phyloP scores from a whole-genome alignment of 2,329 filamentous ascomycete genomes.

The Neopestalotiopsis sp. region DNA sequence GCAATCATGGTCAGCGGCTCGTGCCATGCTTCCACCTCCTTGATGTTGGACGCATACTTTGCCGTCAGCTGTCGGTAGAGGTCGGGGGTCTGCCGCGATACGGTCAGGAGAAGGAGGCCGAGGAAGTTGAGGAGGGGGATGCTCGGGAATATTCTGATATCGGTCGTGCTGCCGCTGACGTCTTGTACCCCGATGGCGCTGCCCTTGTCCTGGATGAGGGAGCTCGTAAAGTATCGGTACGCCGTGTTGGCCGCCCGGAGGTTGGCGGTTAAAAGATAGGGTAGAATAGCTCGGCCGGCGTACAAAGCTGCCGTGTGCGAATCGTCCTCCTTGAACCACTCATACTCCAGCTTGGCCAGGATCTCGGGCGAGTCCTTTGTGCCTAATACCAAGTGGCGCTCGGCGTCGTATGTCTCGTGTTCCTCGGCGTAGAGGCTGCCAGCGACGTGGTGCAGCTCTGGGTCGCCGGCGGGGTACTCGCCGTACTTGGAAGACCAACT shows the following conservation, averaged over 20 bases:
- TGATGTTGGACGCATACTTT: constrained; percentile 81
- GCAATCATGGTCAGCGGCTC: constrained; percentile 85
- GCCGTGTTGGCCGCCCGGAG: constrained; percentile 86
- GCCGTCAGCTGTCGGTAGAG: constrained; percentile 81
- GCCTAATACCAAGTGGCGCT: constrained; percentile 86
- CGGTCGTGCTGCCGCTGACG: constrained; percentile 75
- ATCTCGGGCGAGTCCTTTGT: constrained; percentile 86
- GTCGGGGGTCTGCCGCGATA: constrained; percentile 80
- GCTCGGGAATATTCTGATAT: constrained; percentile 84
- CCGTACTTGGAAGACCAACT: constrained; percentile 87
- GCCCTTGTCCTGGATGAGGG: constrained; percentile 60
- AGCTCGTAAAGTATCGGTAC: constrained; percentile 76
- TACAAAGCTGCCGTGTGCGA: constrained; percentile 87
- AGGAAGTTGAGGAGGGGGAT: constrained; percentile 96
- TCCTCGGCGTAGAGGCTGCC: constrained; percentile 92
- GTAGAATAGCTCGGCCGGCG: constrained; percentile 83
- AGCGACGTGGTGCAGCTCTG: constrained; percentile 91
- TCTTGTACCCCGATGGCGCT: constrained; percentile 75
- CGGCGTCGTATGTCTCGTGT: constrained; percentile 90
- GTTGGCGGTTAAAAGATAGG: constrained; percentile 90
- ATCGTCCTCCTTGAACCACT: constrained; percentile 91
- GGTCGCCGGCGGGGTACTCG: constrained; percentile 88
- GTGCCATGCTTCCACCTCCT: constrained; percentile 79
- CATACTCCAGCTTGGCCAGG: constrained; percentile 84
- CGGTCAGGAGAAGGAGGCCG: constrained; percentile 79